Evolutionary conservation across 345 rosid genomes (phyloP), one percentile per base, ranked within the genome.

Genomic region (Trapa incisa): DNA sequence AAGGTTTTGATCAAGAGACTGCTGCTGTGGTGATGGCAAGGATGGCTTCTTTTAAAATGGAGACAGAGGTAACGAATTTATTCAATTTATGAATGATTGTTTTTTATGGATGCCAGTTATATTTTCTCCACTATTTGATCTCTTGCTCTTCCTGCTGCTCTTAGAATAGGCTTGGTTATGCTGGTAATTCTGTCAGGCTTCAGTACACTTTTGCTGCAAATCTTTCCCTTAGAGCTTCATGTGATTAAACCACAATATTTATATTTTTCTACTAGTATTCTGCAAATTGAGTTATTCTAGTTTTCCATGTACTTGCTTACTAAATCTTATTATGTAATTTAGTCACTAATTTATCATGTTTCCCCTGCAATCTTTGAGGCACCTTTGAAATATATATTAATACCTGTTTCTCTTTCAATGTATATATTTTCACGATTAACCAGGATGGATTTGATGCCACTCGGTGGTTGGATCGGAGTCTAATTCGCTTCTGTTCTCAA

Each of bases 381-480:
- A 22, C 29, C 29, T 22, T 22, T 22, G 29, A 22, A 22, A 22
- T 22, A 22, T 22, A 22, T 22, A 22, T 22, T 22, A 22, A 22
- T 22, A 22, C 29, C 29, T 22, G 29, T 22, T 8, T 41, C 42
- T 39, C 43, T 41, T 2, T 41, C 43, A 41, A 41, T 41, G 43
- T 41, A 0, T 41, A 41, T 41, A 41, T 41, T 38, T 66, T 65
- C 29, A 70, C 70, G 53, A 33, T 64, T 61, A 61, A 68, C 67
- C 91, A 95, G 99, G 99, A 95, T 74, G 97, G 92, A 54, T 95
- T 95, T 82, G 99, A 95, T 80, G 96, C 96, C 71, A 89, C 97
- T 58, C 87, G 99, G 74, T 95, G 99, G 99, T 73, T 95, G 76
- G 99, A 95, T 75, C 81, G 99, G 75, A 89, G 84, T 58, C 97